A percentile compares a stretch with the other conserved stretches of the same genome.
These are phyloP conservation scores for Phytopythium sindhum DNA, from an alignment of 352 stramenopile genomes.

Conservation along the genomic window DNA sequence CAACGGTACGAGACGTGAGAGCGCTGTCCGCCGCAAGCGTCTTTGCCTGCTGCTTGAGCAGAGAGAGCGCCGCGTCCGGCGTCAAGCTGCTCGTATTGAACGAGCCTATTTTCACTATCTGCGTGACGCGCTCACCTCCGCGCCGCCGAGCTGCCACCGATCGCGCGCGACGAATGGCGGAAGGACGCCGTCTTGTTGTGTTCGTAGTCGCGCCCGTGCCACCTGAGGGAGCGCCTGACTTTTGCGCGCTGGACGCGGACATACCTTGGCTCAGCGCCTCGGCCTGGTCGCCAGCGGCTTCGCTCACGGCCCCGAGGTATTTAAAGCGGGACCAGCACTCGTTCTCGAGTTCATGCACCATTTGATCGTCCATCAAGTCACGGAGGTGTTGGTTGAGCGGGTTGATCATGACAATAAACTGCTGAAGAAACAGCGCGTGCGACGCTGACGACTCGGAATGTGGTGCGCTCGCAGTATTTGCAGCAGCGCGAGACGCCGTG, in stretches of 20 bases:
- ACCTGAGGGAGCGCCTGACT: background rate
- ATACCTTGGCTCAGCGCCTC: slow-evolving; percentile 23
- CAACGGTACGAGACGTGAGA: background rate
- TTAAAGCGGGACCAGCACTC: slow-evolving; percentile 57
- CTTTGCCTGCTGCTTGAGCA: slow-evolving; percentile 3
- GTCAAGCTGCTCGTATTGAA: slow-evolving; percentile 5
- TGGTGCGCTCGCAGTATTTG: background rate
- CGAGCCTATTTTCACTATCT: slow-evolving; percentile 16
- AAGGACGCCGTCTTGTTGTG: background rate
- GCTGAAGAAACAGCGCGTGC: background rate
- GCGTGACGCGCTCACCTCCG: background rate
- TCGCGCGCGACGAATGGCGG: background rate
- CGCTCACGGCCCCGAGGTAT: slow-evolving; percentile 31
- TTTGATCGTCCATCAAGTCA: slow-evolving; percentile 31
- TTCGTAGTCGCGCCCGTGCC: background rate
- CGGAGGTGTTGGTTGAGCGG: slow-evolving; percentile 53
- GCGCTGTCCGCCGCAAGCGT: background rate
- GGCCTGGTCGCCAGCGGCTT: slow-evolving; percentile 26
- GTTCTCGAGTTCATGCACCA: slow-evolving; percentile 35
- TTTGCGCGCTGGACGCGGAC: background rate
- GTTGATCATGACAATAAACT: slow-evolving; percentile 59
- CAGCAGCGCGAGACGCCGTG: slow-evolving; percentile 2
- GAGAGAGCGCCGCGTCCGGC: background rate
- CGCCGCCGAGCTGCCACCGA: background rate
- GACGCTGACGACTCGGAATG: background rate